Evolutionary conservation across 75 land plant species (phyloP).

Genomic region (Adiantum capillusveneris): DNA sequence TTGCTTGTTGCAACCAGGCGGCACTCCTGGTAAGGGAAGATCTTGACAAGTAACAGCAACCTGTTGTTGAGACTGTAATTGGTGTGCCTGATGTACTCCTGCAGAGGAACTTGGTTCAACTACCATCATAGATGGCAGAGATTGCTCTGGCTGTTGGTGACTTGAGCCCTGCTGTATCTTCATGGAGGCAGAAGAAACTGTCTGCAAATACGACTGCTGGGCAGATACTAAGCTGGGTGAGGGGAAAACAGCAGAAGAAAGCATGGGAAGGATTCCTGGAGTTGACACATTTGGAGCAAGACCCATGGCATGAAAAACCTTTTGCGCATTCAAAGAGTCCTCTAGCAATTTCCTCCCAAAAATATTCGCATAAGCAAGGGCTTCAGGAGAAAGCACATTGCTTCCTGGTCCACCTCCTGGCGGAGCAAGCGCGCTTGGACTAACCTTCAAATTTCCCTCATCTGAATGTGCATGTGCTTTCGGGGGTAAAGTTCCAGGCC

Average conservation of each 20-base stretch:
- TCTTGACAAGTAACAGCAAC: background rate
- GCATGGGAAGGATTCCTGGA: background rate
- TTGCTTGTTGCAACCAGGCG: too few relatives aligned
- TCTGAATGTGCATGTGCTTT: constrained; percentile 5
- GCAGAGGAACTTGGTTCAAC: too few relatives aligned
- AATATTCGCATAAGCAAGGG: background rate
- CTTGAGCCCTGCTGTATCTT: background rate
- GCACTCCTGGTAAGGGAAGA: background rate
- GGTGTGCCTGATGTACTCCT: too few relatives aligned
- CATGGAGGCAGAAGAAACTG: constrained; percentile 3
- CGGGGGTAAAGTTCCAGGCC: constrained; percentile 3
- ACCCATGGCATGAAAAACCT: constrained; percentile 6
- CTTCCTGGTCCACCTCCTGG: background rate
- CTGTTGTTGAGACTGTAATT: too few relatives aligned
- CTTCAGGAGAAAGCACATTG: background rate
- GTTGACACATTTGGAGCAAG: background rate
- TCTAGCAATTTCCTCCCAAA: constrained; percentile 5
- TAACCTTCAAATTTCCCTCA: background rate
- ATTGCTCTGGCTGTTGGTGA: too few relatives aligned
- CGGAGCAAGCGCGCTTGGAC: background rate
- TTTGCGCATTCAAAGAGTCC: constrained; percentile 1
- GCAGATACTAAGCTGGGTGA: background rate
- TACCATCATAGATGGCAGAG: too few relatives aligned
- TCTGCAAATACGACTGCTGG: background rate
- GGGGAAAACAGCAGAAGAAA: constrained; percentile 4